Percentiles rank a stretch among this genome's conserved stretches.
phyloP scores from a whole-genome alignment of 1,284 basidiomycete species.

The Moniliophthora roreri region DNA sequence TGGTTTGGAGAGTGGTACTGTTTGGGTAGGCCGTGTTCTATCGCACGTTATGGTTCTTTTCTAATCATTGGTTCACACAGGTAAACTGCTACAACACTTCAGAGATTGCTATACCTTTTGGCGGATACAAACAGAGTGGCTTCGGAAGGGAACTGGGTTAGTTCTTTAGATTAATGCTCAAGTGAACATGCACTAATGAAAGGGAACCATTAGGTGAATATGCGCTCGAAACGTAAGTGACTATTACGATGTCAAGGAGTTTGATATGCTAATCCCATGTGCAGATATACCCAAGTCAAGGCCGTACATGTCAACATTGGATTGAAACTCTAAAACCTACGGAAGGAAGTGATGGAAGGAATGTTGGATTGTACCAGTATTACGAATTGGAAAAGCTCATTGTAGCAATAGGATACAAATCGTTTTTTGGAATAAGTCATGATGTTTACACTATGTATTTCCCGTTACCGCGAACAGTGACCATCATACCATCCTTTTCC shows the following conservation, averaged over 20 bases:
- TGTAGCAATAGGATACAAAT: too few species aligned
- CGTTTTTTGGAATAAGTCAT: too few species aligned
- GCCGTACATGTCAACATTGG: not conserved
- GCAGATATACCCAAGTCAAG: constrained; percentile 10
- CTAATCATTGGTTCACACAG: constrained; percentile 20
- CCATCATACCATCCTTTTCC: too few species aligned
- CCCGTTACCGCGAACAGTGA: too few species aligned
- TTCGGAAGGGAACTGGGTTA: constrained; percentile 80
- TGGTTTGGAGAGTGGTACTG: constrained; percentile 72
- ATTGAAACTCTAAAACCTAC: not conserved
- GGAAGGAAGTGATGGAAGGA: not conserved
- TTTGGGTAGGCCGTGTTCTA: constrained; percentile 43
- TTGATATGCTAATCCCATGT: not conserved
- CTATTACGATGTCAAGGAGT: not conserved
- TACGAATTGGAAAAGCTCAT: too few species aligned
- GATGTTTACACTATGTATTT: too few species aligned
- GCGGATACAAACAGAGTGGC: constrained; percentile 77
- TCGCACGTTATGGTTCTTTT: not conserved
- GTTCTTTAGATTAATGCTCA: too few species aligned
- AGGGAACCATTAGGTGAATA: too few species aligned
- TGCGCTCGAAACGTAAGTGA: constrained; percentile 53
- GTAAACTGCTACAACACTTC: constrained; percentile 70
- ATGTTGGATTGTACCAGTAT: too few species aligned
- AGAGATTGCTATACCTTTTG: constrained; percentile 63
- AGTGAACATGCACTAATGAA: too few species aligned